Evolutionary conservation across 2,329 filamentous ascomycete species (phyloP).

Genomic region (Diplodia mutila): DNA sequence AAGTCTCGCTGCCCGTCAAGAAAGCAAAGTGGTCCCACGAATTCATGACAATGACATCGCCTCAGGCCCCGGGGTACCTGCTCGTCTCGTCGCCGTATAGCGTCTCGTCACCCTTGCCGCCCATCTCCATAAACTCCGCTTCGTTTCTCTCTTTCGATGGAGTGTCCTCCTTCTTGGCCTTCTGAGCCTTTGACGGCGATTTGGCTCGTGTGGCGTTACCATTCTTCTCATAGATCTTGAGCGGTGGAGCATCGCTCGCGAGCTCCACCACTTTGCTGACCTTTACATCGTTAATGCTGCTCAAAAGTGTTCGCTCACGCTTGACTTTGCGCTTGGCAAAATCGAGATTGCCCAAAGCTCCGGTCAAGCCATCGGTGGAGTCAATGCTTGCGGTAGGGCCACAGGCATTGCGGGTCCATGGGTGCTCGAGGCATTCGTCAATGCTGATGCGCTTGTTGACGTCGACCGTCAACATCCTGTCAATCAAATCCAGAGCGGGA

Average conservation of each 20-base stretch:
- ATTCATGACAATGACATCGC: not conserved
- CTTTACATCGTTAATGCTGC: constrained; percentile 76
- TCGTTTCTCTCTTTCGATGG: constrained; percentile 71
- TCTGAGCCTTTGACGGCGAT: not conserved
- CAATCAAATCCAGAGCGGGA: constrained; percentile 87
- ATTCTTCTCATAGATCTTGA: constrained; percentile 48
- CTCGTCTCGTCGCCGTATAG: constrained; percentile 68
- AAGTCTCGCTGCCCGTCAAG: not conserved
- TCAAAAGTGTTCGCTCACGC: constrained; percentile 84
- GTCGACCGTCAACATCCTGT: constrained; percentile 90
- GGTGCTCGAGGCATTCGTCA: constrained; percentile 87
- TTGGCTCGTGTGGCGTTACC: constrained; percentile 25
- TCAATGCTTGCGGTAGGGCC: constrained; percentile 59
- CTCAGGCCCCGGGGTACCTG: constrained; percentile 15
- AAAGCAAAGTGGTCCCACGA: constrained; percentile 7
- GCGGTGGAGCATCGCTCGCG: constrained; percentile 52
- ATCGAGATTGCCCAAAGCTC: constrained; percentile 79
- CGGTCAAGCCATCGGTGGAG: constrained; percentile 89
- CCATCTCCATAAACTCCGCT: constrained; percentile 80
- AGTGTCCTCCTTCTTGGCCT: constrained; percentile 58
- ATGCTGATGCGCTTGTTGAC: constrained; percentile 82
- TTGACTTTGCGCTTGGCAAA: constrained; percentile 79
- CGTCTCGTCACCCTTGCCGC: constrained; percentile 80
- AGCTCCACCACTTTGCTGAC: constrained; percentile 63
- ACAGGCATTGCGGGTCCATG: constrained; percentile 69